Conservation (phyloP, 2,329 filamentous ascomycete genomes). For the Endothia cerciana region DNA sequence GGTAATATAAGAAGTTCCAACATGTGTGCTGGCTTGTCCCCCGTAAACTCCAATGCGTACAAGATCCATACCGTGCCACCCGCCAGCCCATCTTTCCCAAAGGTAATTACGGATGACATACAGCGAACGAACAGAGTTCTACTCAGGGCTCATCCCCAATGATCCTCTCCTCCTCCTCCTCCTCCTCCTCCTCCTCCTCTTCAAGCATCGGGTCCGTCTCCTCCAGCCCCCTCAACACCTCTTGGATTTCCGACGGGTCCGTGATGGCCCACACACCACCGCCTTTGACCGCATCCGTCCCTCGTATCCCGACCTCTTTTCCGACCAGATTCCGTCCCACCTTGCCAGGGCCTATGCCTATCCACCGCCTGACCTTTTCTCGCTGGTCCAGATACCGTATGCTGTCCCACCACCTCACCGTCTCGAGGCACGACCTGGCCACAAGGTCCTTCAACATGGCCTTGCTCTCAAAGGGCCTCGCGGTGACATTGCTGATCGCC, state of each 20-base stretch:
- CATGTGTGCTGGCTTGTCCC: not conserved
- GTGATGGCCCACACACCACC: conserved; percentile 93
- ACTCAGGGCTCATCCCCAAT: conserved; percentile 28
- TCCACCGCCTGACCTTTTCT: conserved; percentile 79
- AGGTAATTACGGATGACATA: not conserved
- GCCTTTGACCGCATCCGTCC: conserved; percentile 77
- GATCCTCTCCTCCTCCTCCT: conserved; percentile 49
- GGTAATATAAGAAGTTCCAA: not conserved
- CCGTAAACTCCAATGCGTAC: not conserved
- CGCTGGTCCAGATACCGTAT: conserved; percentile 88
- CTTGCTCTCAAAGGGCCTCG: conserved; percentile 73
- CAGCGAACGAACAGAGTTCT: not conserved
- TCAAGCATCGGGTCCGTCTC: conserved; percentile 61
- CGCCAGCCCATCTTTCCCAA: no score
- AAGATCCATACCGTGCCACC: not conserved
- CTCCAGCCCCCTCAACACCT: conserved; percentile 66
- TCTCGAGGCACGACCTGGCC: conserved; percentile 84
- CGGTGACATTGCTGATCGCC: conserved; percentile 86
- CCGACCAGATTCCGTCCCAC: conserved; percentile 92
- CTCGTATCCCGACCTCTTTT: conserved; percentile 89
- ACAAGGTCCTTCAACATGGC: conserved; percentile 79
- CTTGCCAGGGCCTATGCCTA: conserved; percentile 92
- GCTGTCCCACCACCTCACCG: conserved; percentile 92
- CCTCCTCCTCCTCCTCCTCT: conserved; percentile 55
- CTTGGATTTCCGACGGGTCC: conserved; percentile 75